phyloP scores from a whole-genome alignment of 805 yeast species.

The Metschnikowia shivogae region DNA sequence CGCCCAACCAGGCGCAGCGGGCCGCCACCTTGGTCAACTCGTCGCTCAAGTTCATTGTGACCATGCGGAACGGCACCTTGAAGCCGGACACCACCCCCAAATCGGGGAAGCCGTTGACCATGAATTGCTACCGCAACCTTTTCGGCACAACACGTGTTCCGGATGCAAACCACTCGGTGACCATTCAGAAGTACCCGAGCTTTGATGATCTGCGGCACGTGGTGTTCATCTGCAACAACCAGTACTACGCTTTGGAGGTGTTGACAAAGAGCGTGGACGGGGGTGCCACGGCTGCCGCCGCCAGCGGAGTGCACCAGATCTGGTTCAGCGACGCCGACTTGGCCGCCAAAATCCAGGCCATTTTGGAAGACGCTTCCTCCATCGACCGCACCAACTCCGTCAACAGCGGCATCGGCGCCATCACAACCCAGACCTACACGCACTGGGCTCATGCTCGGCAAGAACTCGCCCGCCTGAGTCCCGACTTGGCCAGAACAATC shows the following conservation, averaged over 20 bases:
- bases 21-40: conserved; percentile 66
- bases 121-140: conserved; percentile 62
- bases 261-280: conserved; percentile 26
- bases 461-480: conserved; percentile 39
- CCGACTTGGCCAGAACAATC: conserved; percentile 31
- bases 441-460: conserved; percentile 46
- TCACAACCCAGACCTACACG: conserved; percentile 50
- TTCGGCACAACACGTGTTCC: conserved; percentile 66
- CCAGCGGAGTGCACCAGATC: conserved; percentile 33
- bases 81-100: conserved; percentile 56
- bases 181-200: conserved; percentile 31
- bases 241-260: conserved; percentile 48
- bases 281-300: no score
- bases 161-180: conserved; percentile 29
- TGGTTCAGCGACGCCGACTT: conserved; percentile 55
- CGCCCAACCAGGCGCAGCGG: conserved; percentile 64
- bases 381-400: conserved; percentile 37
- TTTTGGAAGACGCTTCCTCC: conserved; percentile 35
- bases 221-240: conserved; percentile 47
- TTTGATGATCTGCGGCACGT: conserved; percentile 44
- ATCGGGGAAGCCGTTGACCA: conserved; percentile 50
- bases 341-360: conserved; percentile 39
- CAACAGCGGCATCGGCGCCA: conserved; percentile 48
- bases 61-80: conserved; percentile 50
- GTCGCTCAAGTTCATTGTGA: conserved; percentile 59